Evolutionary conservation across 208 protist genomes (phyloP).

Genomic region (Trypanosoma avium): DNA sequence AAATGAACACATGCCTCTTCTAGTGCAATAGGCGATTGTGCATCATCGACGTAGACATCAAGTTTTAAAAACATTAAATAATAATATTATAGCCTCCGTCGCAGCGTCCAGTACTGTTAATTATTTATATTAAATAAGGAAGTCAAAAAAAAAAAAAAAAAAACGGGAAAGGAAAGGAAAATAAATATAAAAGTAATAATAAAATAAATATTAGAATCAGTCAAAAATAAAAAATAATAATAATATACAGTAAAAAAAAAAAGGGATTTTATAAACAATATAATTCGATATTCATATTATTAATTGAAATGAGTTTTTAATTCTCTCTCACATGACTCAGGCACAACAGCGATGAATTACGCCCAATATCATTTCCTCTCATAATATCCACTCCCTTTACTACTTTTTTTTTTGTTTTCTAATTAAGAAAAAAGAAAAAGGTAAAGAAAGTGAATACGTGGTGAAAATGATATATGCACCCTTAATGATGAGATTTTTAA

Average conservation of each 20-base stretch:
- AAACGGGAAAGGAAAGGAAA: conserved; percentile 12
- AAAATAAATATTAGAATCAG: background rate
- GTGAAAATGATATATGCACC: conserved; percentile 3
- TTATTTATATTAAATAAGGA: background rate
- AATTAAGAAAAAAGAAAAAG: background rate
- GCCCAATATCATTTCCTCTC: no score
- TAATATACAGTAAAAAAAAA: conserved; percentile 1
- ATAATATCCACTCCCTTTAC: background rate
- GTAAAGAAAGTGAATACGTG: background rate
- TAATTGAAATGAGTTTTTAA: no score
- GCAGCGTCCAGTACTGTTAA: background rate
- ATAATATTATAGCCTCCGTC: background rate
- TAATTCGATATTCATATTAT: no score
- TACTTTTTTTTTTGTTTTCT: background rate
- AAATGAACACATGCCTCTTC: conserved; percentile 3
- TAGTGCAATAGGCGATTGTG: background rate
- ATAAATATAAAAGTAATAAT: background rate
- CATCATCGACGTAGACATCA: conserved; percentile 21
- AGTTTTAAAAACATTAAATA: conserved; percentile 11
- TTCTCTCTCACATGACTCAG: conserved; percentile 92
- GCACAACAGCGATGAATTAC: conserved; percentile 46
- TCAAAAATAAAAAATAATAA: conserved; percentile 13
- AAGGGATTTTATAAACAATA: no score
- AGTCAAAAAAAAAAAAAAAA: conserved; percentile 14
- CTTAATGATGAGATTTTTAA: no score